phyloP scores from a whole-genome alignment of 2,329 filamentous ascomycete species.

The Aspergillus sp. region DNA sequence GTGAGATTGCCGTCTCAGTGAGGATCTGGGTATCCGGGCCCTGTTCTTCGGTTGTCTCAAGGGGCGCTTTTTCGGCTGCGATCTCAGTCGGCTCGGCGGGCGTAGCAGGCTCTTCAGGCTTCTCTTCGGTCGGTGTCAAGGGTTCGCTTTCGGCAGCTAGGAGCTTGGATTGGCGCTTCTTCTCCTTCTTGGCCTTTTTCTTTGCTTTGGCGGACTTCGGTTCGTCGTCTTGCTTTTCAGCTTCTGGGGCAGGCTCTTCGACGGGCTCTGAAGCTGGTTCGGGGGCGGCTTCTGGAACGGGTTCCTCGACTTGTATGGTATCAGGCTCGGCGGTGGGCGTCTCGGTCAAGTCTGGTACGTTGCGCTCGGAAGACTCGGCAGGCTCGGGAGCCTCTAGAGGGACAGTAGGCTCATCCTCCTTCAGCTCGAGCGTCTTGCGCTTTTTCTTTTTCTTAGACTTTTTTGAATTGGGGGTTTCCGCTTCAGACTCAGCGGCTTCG shows the following conservation, averaged over 20 bases:
- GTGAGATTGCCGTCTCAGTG: conserved; percentile 35
- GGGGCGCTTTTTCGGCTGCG: conserved; percentile 14
- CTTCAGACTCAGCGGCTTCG: conserved; percentile 17
- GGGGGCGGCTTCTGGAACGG: conserved; percentile 3
- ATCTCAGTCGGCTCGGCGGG: conserved; percentile 5
- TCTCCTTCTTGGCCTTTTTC: conserved; percentile 53
- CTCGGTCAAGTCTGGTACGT: background rate
- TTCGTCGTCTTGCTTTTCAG: conserved; percentile 26
- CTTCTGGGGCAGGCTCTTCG: conserved; percentile 11
- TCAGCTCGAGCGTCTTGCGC: conserved; percentile 26
- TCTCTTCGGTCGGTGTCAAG: conserved; percentile 20
- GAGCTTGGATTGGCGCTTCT: conserved; percentile 40
- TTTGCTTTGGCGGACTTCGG: conserved; percentile 44
- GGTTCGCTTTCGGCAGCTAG: conserved; percentile 27
- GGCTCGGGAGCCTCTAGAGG: conserved; percentile 16
- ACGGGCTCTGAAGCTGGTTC: background rate
- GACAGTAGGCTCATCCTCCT: conserved; percentile 24
- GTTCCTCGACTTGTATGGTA: background rate
- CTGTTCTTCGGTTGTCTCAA: conserved; percentile 24
- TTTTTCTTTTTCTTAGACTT: conserved; percentile 46
- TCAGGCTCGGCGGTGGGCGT: background rate
- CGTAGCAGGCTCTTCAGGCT: conserved; percentile 12
- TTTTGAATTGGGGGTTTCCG: conserved; percentile 26
- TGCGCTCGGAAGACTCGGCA: background rate
- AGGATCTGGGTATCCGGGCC: conserved; percentile 26